phyloP scores from a whole-genome alignment of 345 rosid genomes.

The Excoecaria agallocha region DNA sequence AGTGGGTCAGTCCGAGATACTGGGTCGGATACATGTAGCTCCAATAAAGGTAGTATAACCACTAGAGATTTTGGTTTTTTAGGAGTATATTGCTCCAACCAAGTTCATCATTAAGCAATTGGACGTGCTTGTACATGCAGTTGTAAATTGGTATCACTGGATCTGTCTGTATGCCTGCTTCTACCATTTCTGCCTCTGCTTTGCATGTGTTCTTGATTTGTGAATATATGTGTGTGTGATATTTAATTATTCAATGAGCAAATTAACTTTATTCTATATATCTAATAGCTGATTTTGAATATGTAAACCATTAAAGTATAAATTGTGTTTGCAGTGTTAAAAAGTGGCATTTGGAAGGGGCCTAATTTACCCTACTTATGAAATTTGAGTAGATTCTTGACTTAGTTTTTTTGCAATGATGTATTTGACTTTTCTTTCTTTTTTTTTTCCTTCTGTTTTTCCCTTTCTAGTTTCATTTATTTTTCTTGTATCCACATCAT shows the following conservation, averaged over 20 bases:
- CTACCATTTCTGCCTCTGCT: not conserved
- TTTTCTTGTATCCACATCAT: not conserved
- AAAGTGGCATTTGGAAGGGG: not conserved
- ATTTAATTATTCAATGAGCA: not conserved
- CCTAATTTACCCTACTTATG: not conserved
- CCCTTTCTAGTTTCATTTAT: not conserved
- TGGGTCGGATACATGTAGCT: slow-evolving; percentile 96
- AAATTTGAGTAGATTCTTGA: not conserved
- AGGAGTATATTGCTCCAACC: not conserved
- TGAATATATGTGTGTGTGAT: not conserved
- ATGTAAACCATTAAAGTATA: not conserved
- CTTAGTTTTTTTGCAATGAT: not conserved
- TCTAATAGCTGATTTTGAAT: not conserved
- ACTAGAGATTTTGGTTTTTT: not conserved
- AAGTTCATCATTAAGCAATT: not conserved
- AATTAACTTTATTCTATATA: not conserved
- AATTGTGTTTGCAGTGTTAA: not conserved
- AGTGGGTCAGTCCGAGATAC: slow-evolving; percentile 96
- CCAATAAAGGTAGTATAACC: slow-evolving; percentile 74
- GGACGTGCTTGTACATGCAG: slow-evolving; percentile 6
- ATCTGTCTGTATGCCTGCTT: not conserved
- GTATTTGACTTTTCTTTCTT: not conserved
- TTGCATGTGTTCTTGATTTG: not conserved
- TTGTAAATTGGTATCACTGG: not conserved
- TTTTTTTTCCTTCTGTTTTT: not conserved